Evolutionary conservation across 202 grass and related monocot genomes (phyloP), one percentile per base, ranked within the genome.

Genomic region (Eragrostis tef): DNA sequence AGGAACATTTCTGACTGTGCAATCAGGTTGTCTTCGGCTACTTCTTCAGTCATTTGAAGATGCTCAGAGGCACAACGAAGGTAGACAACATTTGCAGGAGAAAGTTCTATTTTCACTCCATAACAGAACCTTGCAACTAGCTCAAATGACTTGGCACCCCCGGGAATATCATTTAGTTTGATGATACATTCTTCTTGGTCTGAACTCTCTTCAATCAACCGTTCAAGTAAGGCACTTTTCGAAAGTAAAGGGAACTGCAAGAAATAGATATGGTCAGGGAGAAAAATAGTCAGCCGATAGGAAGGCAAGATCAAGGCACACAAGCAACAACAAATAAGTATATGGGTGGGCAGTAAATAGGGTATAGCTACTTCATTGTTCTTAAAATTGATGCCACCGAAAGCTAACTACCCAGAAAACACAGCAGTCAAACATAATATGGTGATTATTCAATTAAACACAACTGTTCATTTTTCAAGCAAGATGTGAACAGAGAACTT

Each of bases 181-280:
- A 94, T 88, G 56, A 85, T 21, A 51, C 82, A 87, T 59, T 92
- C 79, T 66, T 90, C 88, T 67, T 91, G 80, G 62, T 85, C 64
- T 61, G 95, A 89, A 43, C 68, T 93, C 80, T 94, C 88, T 73
- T 89, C 77, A 4, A 98, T 98, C 34, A 91, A 79, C 67, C 86
- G 85, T 72, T 89, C 88, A 14, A 98, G 79, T 59, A 91, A 67
- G 10, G 79, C 85, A 62, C 95, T 98, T 71, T 90, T 98, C 27
- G 92, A 98, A 88, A 98, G 57, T 44, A 98, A 83, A 74, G 96
- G 96, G 70, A 98, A 98, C 96, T 98, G 89, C 78, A 91, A 75
- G 73, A 73, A 44, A 82, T 26, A 74, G 36, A 11, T 2, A 67
- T 15, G 13, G 43, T 84, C 44, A 74, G 26, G 9, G 44, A 63